These are phyloP conservation scores for Sarocladium strictum DNA, from an alignment of 2,329 filamentous ascomycete genomes.

Conservation along the genomic window DNA sequence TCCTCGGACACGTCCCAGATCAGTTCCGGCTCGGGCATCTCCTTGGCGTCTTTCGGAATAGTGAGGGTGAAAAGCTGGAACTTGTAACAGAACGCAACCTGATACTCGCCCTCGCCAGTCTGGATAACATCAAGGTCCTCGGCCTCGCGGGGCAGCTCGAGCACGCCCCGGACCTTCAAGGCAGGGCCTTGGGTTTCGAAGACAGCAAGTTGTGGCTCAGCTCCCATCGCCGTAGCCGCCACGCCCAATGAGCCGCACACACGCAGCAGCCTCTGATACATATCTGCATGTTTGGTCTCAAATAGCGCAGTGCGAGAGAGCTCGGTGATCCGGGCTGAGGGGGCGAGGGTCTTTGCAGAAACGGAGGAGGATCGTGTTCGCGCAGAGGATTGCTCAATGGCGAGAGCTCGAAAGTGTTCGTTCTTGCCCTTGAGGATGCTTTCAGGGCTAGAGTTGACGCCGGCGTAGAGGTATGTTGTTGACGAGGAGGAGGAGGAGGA, in stretches of 20 bases:
- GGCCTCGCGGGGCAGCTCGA: conserved; percentile 51
- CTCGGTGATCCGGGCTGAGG: conserved; percentile 40
- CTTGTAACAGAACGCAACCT: conserved; percentile 73
- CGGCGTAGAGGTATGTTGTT: conserved; percentile 56
- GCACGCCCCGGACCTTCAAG: conserved; percentile 40
- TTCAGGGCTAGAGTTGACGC: conserved; percentile 73
- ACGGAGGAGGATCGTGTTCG: conserved; percentile 15
- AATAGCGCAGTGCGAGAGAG: conserved; percentile 49
- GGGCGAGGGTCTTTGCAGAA: conserved; percentile 20
- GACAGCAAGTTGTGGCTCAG: conserved; percentile 70
- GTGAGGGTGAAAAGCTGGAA: conserved; percentile 66
- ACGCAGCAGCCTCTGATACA: conserved; percentile 55
- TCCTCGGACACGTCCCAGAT: conserved; percentile 52
- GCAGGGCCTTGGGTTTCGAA: conserved; percentile 52
- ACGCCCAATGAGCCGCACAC: conserved; percentile 62
- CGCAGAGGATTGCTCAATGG: conserved; percentile 41
- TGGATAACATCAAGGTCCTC: conserved; percentile 66
- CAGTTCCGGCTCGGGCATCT: conserved; percentile 38
- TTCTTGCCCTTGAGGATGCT: conserved; percentile 73
- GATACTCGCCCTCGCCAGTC: conserved; percentile 55
- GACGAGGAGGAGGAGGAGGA: background rate
- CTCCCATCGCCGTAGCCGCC: conserved; percentile 71
- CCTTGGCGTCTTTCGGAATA: conserved; percentile 36
- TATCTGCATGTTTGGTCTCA: conserved; percentile 29
- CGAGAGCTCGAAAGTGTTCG: conserved; percentile 74